phyloP scores from a whole-genome alignment of 441 rosid genomes.

The Rhodomyrtus psidioides region DNA sequence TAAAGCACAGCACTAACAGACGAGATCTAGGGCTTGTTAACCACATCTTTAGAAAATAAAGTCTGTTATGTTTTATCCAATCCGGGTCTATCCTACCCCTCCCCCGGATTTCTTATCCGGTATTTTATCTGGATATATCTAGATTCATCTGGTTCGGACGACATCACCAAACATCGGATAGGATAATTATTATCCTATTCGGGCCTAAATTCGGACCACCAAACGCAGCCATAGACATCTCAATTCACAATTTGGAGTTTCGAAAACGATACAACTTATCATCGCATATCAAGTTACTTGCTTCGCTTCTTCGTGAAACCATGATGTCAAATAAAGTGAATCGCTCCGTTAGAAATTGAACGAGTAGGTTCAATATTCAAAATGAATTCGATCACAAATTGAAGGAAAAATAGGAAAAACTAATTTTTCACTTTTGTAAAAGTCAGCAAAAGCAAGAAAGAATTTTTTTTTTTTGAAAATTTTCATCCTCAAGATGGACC shows the following conservation, averaged over 20 bases:
- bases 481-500: not conserved
- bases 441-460: not conserved
- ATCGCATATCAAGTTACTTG: not conserved
- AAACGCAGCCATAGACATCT: not conserved
- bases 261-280: not conserved
- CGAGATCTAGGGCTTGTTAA: too few species aligned
- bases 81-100: too few species aligned
- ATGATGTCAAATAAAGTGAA: not conserved
- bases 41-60: too few species aligned
- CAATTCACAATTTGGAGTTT: not conserved
- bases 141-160: too few species aligned
- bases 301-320: not conserved
- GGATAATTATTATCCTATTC: too few species aligned
- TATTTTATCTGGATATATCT: too few species aligned
- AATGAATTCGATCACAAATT: not conserved
- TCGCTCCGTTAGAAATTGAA: not conserved
- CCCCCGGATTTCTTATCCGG: too few species aligned
- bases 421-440: not conserved
- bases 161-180: too few species aligned
- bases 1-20: too few species aligned
- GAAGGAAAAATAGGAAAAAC: not conserved
- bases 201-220: too few species aligned
- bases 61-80: too few species aligned
- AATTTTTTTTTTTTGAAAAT: accelerated
- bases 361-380: not conserved